phyloP scores from a whole-genome alignment of 1,139 yeast species.

The Saccharomycopsis phalli region DNA sequence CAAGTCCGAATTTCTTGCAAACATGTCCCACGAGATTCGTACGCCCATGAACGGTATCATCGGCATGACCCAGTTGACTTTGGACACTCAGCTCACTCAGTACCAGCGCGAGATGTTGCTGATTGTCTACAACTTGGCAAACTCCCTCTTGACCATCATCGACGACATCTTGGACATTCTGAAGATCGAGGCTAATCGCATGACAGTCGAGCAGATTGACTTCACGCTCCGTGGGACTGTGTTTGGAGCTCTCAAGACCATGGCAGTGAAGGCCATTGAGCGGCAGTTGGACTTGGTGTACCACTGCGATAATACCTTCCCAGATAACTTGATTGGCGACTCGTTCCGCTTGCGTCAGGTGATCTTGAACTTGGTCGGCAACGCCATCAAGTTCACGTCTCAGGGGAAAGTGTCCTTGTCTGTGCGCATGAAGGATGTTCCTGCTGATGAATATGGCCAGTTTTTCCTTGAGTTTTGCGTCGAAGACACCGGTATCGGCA shows the following conservation, averaged over 20 bases:
- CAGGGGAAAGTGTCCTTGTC: slow-evolving; percentile 66
- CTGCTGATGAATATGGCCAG: slow-evolving; percentile 31
- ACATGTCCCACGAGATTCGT: slow-evolving; percentile 86
- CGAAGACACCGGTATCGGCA: slow-evolving; percentile 85
- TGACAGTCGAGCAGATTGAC: slow-evolving; percentile 86
- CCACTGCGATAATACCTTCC: slow-evolving; percentile 78
- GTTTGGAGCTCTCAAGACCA: slow-evolving; percentile 78
- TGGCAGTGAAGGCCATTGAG: slow-evolving; percentile 83
- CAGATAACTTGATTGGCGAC: slow-evolving; percentile 79
- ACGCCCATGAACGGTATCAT: slow-evolving; percentile 91
- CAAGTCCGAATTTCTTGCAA: slow-evolving; percentile 85
- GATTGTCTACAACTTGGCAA: slow-evolving; percentile 79
- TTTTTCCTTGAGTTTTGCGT: slow-evolving; percentile 71
- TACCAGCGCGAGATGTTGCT: slow-evolving; percentile 86
- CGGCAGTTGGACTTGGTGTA: slow-evolving; percentile 72
- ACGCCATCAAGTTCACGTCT: slow-evolving; percentile 80
- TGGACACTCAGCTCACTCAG: slow-evolving; percentile 80
- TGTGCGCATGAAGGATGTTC: slow-evolving; percentile 31
- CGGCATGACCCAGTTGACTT: slow-evolving; percentile 84
- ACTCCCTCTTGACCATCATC: slow-evolving; percentile 72
- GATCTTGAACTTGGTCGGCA: slow-evolving; percentile 74
- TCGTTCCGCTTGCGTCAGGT: slow-evolving; percentile 81
- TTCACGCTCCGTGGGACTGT: slow-evolving; percentile 79
- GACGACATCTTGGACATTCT: slow-evolving; percentile 88
- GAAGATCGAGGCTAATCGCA: slow-evolving; percentile 84